These are phyloP conservation scores for Globisporangium cederbergense DNA, from an alignment of 352 stramenopile species.

Conservation along the genomic window DNA sequence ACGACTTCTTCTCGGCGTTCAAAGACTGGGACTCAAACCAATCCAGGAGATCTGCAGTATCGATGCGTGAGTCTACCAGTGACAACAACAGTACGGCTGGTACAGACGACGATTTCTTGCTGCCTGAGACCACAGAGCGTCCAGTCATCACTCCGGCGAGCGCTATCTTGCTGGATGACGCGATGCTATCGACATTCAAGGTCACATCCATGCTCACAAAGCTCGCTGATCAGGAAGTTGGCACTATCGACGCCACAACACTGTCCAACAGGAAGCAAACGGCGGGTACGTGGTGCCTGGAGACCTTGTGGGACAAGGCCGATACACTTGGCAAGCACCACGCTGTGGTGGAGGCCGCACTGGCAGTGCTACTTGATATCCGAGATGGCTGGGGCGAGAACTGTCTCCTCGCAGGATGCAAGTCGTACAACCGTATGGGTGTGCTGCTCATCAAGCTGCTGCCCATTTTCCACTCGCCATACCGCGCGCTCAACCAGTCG, in stretches of 20 bases:
- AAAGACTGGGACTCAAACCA: conserved; percentile 4
- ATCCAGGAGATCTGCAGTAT: not conserved
- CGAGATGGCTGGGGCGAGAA: conserved; percentile 18
- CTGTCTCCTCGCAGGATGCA: conserved; percentile 13
- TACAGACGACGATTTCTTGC: not conserved
- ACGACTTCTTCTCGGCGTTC: conserved; percentile 15
- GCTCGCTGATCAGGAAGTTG: not conserved
- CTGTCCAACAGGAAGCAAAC: not conserved
- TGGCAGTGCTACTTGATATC: conserved; percentile 12
- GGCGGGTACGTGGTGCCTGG: conserved; percentile 6
- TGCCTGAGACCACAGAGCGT: not conserved
- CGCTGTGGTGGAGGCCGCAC: conserved; percentile 9
- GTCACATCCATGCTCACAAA: conserved; percentile 9
- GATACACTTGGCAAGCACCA: not conserved
- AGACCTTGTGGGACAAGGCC: conserved; percentile 2
- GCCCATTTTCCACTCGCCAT: conserved; percentile 29
- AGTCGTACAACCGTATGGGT: conserved; percentile 1
- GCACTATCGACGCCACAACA: not conserved
- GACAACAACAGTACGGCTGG: not conserved
- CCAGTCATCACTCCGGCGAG: not conserved
- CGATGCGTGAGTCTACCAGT: not conserved
- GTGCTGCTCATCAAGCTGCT: conserved; percentile 37
- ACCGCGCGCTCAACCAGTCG: conserved; percentile 19
- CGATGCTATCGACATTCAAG: conserved; percentile 8
- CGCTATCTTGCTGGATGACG: not conserved